Percentiles rank a stretch among this genome's conserved stretches.
Evolutionary conservation across 2,329 filamentous ascomycete species (phyloP).

Genomic region (Davidsoniella australis): DNA sequence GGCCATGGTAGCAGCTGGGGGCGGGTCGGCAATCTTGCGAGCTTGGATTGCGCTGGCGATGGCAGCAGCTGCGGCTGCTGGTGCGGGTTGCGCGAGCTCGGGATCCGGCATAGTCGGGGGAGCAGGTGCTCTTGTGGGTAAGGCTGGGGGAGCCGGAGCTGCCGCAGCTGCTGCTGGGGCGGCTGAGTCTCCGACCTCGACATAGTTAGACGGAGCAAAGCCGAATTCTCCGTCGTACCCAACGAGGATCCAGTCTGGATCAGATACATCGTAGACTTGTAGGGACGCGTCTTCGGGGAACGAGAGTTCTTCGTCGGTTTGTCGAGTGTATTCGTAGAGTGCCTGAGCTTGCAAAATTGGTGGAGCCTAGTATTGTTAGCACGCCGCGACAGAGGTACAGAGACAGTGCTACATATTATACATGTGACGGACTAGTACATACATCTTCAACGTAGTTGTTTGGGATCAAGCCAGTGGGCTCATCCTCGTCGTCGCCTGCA

Average conservation of each 20-base stretch:
- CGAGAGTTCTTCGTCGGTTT: constrained; percentile 94
- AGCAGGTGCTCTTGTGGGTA: constrained; percentile 26
- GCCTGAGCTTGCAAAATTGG: constrained; percentile 53
- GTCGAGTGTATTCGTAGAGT: constrained; percentile 94
- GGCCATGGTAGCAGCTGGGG: constrained; percentile 1
- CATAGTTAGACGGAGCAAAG: constrained; percentile 92
- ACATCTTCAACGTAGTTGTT: constrained; percentile 95
- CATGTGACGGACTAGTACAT: constrained; percentile 12
- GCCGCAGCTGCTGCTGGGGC: constrained; percentile 21
- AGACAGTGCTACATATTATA: too few species aligned
- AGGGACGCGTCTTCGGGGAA: constrained; percentile 78
- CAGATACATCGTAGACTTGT: constrained; percentile 73
- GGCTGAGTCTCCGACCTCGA: constrained; percentile 42
- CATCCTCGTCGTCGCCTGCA: constrained; percentile 66
- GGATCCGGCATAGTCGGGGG: constrained; percentile 18
- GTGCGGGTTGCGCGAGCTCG: constrained; percentile 11
- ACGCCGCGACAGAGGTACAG: not conserved
- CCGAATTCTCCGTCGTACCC: constrained; percentile 73
- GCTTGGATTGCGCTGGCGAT: constrained; percentile 39
- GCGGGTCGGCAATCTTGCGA: constrained; percentile 18
- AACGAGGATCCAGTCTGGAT: constrained; percentile 93
- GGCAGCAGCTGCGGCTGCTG: constrained; percentile 19
- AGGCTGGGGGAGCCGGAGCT: constrained; percentile 22
- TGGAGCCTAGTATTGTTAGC: constrained; percentile 28
- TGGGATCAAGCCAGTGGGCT: constrained; percentile 77